Evolutionary conservation across 176 grass and related monocot genomes (phyloP), one percentile per base, ranked within the genome.

Genomic region (Bonia amplexicaulis): DNA sequence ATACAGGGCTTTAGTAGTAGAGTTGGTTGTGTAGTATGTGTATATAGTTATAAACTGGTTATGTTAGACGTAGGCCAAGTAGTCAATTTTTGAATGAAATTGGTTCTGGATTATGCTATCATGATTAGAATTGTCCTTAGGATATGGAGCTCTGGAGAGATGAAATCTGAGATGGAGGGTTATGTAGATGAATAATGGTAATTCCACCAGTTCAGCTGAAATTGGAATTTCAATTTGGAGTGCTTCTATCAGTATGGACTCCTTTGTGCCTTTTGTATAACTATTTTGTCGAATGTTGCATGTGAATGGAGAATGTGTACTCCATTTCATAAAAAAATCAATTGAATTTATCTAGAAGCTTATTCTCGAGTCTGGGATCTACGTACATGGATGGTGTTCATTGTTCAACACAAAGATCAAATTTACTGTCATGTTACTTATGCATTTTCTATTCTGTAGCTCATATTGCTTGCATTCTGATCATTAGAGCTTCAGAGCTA

Each of bases 381-480:
- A 68, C n/a, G 23, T 46, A 29, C 67, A 67, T 35, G 14, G 26
- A 71, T 65, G 35, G 23, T 67, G 17, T 69, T 73, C 41, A 72
- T 63, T 29, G 23, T 63, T 63, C 25, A 70, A 44, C 35, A 61
- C 48, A 79, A 73, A 83, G 23, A 66, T 33, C 49, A 70, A 66
- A 69, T 87, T 84, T 41, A 53, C 23, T 75, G 27, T 42, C 79
- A 68, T 53, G 22, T 8, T 82, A 35, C 65, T 64, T 74, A 12
- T 70, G 46, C 20, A 61, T 10, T 74, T 39, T 65, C 39, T 22
- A 29, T 71, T 37, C 29, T 64, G 12, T 57, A 42, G 48, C 19
- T 11, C 64, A 72, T 19, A 46, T 90, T 54, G 6, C 5, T 66
- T 23, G 26, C 48, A 71, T 81, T 86, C 35, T 82, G 58, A 87